Evolutionary conservation across 2,329 filamentous ascomycete genomes (phyloP).

Genomic region (Sporothrix humicola): DNA sequence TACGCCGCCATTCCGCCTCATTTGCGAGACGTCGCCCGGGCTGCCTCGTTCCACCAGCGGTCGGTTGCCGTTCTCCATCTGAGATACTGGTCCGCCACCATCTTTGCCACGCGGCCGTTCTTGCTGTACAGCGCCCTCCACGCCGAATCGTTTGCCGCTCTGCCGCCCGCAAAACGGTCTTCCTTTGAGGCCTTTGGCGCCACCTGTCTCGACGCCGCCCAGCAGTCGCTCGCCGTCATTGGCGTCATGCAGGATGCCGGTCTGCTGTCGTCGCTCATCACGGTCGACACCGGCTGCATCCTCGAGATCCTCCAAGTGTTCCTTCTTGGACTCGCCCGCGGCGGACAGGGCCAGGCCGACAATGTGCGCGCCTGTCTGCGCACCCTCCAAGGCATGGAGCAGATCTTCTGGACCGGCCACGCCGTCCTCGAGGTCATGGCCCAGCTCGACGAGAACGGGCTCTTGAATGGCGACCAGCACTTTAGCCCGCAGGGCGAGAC

Average conservation of each 20-base stretch:
- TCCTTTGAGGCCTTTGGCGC: slow-evolving; percentile 39
- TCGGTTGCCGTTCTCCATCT: slow-evolving; percentile 41
- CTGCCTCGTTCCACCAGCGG: slow-evolving; percentile 39
- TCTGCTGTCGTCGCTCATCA: slow-evolving; percentile 40
- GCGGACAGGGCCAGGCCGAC: slow-evolving; percentile 20
- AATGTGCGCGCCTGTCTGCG: slow-evolving; percentile 38
- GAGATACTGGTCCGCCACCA: slow-evolving; percentile 39
- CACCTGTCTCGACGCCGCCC: slow-evolving; percentile 40
- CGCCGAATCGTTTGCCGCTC: slow-evolving; percentile 27
- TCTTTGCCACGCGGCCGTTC: slow-evolving; percentile 46
- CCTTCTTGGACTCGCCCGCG: slow-evolving; percentile 37
- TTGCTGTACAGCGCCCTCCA: slow-evolving; percentile 39
- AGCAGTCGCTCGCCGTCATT: slow-evolving; percentile 37
- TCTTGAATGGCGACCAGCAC: slow-evolving; percentile 36
- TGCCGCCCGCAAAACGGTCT: slow-evolving; percentile 37
- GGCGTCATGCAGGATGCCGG: slow-evolving; percentile 37
- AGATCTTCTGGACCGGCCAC: slow-evolving; percentile 40
- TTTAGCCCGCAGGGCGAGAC: slow-evolving; percentile 38
- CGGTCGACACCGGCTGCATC: slow-evolving; percentile 39
- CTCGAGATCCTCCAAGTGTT: slow-evolving; percentile 42
- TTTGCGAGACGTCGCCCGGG: slow-evolving; percentile 39
- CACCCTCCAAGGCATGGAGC: slow-evolving; percentile 42
- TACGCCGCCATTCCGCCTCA: slow-evolving; percentile 39
- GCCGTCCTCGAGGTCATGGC: slow-evolving; percentile 41
- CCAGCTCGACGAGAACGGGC: slow-evolving; percentile 40